Evolutionary conservation across 2,329 filamentous ascomycete species (phyloP).

Genomic region (Orbilia quercus): DNA sequence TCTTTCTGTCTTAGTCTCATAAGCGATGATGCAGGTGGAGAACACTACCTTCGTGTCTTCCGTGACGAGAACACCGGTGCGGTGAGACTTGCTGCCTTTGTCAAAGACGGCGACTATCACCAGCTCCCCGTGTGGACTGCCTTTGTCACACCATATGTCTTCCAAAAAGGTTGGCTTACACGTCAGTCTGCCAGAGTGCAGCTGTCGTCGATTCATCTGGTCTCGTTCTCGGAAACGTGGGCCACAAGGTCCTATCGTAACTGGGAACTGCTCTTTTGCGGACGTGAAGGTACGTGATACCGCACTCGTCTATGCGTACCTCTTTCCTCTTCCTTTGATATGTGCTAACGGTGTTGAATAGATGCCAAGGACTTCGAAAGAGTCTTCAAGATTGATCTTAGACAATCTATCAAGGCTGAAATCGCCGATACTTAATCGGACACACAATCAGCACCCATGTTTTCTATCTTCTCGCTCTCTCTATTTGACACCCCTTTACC

Average conservation of each 20-base stretch:
- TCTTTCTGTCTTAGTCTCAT: constrained; percentile 44
- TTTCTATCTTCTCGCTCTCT: constrained; percentile 23
- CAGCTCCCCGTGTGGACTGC: constrained; percentile 60
- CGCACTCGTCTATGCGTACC: neutral
- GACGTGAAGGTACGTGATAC: constrained; percentile 56
- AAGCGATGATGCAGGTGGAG: constrained; percentile 58
- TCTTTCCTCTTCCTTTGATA: neutral
- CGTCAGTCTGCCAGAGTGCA: constrained; percentile 41
- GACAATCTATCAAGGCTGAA: constrained; percentile 48
- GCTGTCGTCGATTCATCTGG: constrained; percentile 57
- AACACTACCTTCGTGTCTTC: constrained; percentile 58
- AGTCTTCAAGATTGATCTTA: constrained; percentile 57
- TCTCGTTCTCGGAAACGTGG: constrained; percentile 59
- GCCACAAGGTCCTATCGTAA: constrained; percentile 60
- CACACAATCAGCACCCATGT: neutral
- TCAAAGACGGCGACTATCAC: constrained; percentile 58
- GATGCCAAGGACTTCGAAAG: constrained; percentile 59
- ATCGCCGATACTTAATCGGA: constrained; percentile 36
- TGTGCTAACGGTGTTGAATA: constrained; percentile 24
- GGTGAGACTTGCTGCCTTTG: constrained; percentile 59
- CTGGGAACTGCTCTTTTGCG: constrained; percentile 58
- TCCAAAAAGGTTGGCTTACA: constrained; percentile 53
- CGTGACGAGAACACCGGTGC: constrained; percentile 59
- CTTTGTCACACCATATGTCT: constrained; percentile 56
- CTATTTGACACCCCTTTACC: constrained; percentile 15